Conservation (phyloP, 495 filamentous ascomycete genomes). For the Bacidia gigantensis region DNA sequence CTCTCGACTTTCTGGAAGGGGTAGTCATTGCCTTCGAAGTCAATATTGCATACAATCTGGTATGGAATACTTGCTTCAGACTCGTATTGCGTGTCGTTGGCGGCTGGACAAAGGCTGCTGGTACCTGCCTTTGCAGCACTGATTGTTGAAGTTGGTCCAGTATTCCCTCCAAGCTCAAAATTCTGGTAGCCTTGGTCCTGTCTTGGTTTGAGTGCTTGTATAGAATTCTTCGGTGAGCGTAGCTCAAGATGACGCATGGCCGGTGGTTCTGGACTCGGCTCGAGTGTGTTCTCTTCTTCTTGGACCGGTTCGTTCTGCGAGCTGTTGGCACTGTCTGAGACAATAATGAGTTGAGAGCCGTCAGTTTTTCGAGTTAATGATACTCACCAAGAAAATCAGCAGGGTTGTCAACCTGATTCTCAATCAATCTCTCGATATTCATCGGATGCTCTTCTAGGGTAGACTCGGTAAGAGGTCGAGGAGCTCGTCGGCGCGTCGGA, state of each 20-base stretch:
- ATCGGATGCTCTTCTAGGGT: neutral
- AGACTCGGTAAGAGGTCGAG: neutral
- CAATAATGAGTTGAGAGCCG: neutral
- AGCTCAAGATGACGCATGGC: neutral
- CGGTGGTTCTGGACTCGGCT: neutral
- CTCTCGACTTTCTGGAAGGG: constrained; percentile 15
- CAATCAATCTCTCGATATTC: neutral
- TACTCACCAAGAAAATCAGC: neutral
- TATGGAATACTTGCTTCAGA: constrained; percentile 14
- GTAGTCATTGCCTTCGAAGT: constrained; percentile 12
- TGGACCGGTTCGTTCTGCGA: neutral
- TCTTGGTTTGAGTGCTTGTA: neutral
- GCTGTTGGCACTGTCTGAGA: neutral
- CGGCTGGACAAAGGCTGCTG: constrained; percentile 12
- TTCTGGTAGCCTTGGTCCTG: constrained; percentile 14
- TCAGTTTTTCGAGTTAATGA: neutral
- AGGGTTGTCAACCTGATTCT: neutral
- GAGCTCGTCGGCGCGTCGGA: neutral
- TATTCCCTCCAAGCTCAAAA: constrained; percentile 8
- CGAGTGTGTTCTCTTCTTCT: neutral
- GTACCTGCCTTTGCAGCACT: constrained; percentile 3
- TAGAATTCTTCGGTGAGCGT: neutral
- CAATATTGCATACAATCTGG: constrained; percentile 17
- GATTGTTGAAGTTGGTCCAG: constrained; percentile 7
- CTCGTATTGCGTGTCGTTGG: constrained; percentile 16